A percentile compares a stretch with the other conserved stretches of the same genome.
phyloP scores from a whole-genome alignment of 768 basidiomycete species.

The Mycena venus region DNA sequence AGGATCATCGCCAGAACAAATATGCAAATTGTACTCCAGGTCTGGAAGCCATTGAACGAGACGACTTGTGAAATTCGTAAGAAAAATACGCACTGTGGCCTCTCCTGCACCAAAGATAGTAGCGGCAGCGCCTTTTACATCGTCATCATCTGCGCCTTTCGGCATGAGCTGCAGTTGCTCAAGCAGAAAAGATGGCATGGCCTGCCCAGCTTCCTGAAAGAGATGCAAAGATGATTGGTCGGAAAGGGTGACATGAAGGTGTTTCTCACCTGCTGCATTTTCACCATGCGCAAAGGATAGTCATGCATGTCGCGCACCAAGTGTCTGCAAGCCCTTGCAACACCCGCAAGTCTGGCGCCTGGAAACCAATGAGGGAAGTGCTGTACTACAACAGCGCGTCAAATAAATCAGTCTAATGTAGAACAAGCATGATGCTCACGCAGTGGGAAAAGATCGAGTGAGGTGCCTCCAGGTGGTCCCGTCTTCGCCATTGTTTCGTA shows the following conservation, averaged over 20 bases:
- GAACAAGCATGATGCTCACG: neutral
- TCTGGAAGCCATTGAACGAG: neutral
- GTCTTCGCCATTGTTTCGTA: conserved; percentile 36
- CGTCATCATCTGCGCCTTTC: neutral
- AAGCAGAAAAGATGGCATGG: conserved; percentile 3
- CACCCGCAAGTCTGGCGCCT: conserved; percentile 39
- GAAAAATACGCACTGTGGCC: conserved; percentile 50
- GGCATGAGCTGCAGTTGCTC: neutral
- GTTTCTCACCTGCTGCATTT: conserved; percentile 36
- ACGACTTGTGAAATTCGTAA: too few relatives aligned
- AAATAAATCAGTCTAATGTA: too few relatives aligned
- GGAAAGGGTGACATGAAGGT: conserved; percentile 11
- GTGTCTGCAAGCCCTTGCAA: neutral
- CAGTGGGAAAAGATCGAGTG: conserved; percentile 30
- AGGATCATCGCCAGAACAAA: conserved; percentile 49
- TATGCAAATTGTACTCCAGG: conserved; percentile 14
- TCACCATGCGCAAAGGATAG: neutral
- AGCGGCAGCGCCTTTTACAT: conserved; percentile 2
- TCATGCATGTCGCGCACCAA: neutral
- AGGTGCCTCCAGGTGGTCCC: conserved; percentile 20
- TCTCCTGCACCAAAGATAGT: conserved; percentile 31
- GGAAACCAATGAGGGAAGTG: conserved; percentile 52
- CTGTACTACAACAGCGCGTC: conserved; percentile 35
- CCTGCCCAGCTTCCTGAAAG: neutral
- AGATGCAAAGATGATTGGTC: neutral